A percentile compares a stretch with the other conserved stretches of the same genome.
Evolutionary conservation across 2,329 filamentous ascomycete genomes (phyloP).

Genomic region (Xylaria sp.): DNA sequence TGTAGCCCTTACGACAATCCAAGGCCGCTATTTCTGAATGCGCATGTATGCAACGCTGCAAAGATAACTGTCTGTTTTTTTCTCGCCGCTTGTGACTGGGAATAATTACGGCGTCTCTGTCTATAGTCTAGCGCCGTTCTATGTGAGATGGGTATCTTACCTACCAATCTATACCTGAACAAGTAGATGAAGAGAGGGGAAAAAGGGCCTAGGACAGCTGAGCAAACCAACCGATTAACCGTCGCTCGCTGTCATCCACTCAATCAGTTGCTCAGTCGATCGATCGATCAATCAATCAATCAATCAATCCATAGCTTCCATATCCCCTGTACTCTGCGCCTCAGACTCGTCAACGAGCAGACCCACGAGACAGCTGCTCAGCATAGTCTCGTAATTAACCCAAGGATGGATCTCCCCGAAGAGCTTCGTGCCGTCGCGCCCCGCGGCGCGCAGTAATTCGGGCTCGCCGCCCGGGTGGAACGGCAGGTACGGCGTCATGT

Average conservation of each 20-base stretch:
- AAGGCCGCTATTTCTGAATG: background rate
- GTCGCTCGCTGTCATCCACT: no score
- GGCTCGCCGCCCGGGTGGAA: constrained; percentile 89
- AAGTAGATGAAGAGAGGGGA: background rate
- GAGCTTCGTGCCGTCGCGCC: constrained; percentile 64
- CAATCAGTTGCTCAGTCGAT: no score
- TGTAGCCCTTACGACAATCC: background rate
- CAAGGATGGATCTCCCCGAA: constrained; percentile 73
- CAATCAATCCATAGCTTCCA: constrained; percentile 67
- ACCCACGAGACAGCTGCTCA: constrained; percentile 66
- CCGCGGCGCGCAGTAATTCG: constrained; percentile 70
- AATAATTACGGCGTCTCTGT: background rate
- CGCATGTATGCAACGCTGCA: background rate
- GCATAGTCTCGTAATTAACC: constrained; percentile 76
- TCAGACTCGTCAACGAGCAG: constrained; percentile 64
- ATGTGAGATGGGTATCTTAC: background rate
- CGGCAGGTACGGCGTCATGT: constrained; percentile 84
- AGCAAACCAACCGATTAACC: background rate
- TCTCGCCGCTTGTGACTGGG: background rate
- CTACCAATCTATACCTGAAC: background rate
- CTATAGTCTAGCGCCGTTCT: background rate
- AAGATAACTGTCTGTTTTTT: background rate
- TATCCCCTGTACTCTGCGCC: constrained; percentile 40
- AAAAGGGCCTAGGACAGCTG: background rate
- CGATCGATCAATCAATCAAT: background rate